A percentile compares a stretch with the other conserved stretches of the same genome.
These are phyloP conservation scores for Trichoderma guizhouense DNA, from an alignment of 2,329 filamentous ascomycete genomes.

Conservation along the genomic window DNA sequence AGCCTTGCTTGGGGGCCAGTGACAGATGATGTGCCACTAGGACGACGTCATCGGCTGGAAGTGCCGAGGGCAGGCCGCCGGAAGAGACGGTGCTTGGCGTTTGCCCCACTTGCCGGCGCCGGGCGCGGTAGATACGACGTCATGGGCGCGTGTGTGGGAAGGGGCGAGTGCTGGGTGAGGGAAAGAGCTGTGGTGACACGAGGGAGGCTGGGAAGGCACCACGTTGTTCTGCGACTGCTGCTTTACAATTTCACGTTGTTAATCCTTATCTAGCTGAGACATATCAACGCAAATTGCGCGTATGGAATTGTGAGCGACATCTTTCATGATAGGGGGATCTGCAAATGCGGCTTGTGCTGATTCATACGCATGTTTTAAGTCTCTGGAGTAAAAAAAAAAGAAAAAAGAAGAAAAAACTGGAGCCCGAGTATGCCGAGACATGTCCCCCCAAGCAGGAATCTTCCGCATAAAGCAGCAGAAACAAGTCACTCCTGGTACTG, in stretches of 20 bases:
- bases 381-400: not conserved
- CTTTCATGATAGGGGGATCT: not conserved
- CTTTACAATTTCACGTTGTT: not conserved
- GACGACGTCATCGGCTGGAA: constrained; percentile 11
- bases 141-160: not conserved
- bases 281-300: not conserved
- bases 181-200: not conserved
- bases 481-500: not conserved
- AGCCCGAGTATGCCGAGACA: constrained; percentile 12
- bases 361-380: not conserved
- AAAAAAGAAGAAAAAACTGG: not conserved
- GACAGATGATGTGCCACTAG: not conserved
- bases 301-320: not conserved
- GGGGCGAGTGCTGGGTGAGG: not conserved
- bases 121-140: constrained; percentile 8
- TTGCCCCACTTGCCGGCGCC: constrained; percentile 16
- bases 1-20: not conserved
- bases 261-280: not conserved
- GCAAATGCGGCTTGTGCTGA: constrained; percentile 1
- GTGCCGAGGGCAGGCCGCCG: constrained; percentile 11
- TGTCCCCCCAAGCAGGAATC: not conserved
- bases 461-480: not conserved
- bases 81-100: constrained; percentile 7
- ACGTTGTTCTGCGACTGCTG: not conserved
- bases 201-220: not conserved